Evolutionary conservation across 345 rosid genomes (phyloP).

Genomic region (Durio zibethinus): DNA sequence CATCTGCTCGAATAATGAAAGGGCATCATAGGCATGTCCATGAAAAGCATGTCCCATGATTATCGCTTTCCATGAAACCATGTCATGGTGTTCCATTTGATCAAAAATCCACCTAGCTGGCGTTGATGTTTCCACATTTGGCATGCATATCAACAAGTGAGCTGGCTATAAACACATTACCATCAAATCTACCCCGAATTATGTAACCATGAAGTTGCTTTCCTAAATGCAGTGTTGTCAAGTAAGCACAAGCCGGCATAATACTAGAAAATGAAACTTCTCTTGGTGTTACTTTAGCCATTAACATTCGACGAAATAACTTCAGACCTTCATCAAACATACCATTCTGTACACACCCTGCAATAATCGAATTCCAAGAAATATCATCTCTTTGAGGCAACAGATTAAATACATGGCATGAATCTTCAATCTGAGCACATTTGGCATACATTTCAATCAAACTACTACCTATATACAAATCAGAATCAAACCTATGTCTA

Average conservation of each 20-base stretch:
- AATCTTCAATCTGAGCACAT: slow-evolving; percentile 52
- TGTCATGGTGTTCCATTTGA: slow-evolving; percentile 56
- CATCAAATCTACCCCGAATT: slow-evolving; percentile 46
- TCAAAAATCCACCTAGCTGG: slow-evolving; percentile 61
- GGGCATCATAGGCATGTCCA: slow-evolving; percentile 65
- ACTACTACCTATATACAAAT: slow-evolving; percentile 60
- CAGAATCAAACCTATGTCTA: slow-evolving; percentile 51
- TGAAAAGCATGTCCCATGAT: slow-evolving; percentile 84
- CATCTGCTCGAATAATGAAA: slow-evolving; percentile 72
- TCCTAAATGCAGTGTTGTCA: slow-evolving; percentile 62
- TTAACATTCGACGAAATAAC: slow-evolving; percentile 60
- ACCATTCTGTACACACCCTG: slow-evolving; percentile 74
- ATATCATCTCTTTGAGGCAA: slow-evolving; percentile 52
- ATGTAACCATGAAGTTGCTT: slow-evolving; percentile 82
- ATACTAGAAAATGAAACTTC: slow-evolving; percentile 69
- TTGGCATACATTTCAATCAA: slow-evolving; percentile 84
- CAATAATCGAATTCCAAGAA: slow-evolving; percentile 75
- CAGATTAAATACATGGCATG: slow-evolving; percentile 40
- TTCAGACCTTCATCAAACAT: slow-evolving; percentile 56
- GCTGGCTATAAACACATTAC: slow-evolving; percentile 62
- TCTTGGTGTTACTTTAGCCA: slow-evolving; percentile 48
- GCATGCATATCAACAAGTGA: slow-evolving; percentile 91
- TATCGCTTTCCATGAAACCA: slow-evolving; percentile 87
- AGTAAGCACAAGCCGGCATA: slow-evolving; percentile 82
- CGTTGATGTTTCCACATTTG: slow-evolving; percentile 70